Percentiles rank a stretch among this genome's conserved stretches.
Conservation (phyloP, 2,329 filamentous ascomycete species). For the Beauveria pseudobassiana region DNA sequence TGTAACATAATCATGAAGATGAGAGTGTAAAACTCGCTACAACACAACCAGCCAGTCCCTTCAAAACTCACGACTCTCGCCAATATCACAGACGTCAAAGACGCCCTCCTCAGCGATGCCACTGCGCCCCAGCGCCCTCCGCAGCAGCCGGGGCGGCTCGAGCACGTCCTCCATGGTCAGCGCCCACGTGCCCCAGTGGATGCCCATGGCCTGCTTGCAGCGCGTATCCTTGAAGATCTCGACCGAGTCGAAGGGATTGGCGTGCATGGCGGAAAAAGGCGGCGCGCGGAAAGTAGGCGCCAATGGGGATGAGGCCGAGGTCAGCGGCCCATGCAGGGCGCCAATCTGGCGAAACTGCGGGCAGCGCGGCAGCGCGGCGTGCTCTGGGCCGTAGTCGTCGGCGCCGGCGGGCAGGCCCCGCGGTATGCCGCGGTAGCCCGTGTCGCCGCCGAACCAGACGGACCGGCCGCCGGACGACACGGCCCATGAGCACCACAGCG, state of each 20-base stretch:
- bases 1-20: no score
- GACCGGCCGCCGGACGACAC: constrained; percentile 65
- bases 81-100: constrained; percentile 79
- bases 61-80: constrained; percentile 70
- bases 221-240: constrained; percentile 82
- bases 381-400: constrained; percentile 66
- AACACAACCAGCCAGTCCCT: background rate
- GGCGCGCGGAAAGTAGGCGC: constrained; percentile 68
- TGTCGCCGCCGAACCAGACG: constrained; percentile 88
- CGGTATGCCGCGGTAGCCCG: constrained; percentile 77
- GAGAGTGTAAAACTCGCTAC: no score
- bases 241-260: constrained; percentile 78
- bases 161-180: constrained; percentile 77
- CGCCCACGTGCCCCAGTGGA: constrained; percentile 91
- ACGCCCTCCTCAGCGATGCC: constrained; percentile 62
- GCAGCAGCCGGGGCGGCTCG: constrained; percentile 70
- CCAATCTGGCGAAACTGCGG: constrained; percentile 85
- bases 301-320: constrained; percentile 86
- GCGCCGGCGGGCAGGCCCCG: constrained; percentile 42
- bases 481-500: constrained; percentile 85
- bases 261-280: constrained; percentile 76
- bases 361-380: constrained; percentile 61
- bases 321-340: constrained; percentile 68
- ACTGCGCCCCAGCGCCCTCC: constrained; percentile 60
- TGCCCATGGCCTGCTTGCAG: constrained; percentile 71